Conservation (phyloP, 345 rosid genomes). For the Psidium friedrichsthalianum region DNA sequence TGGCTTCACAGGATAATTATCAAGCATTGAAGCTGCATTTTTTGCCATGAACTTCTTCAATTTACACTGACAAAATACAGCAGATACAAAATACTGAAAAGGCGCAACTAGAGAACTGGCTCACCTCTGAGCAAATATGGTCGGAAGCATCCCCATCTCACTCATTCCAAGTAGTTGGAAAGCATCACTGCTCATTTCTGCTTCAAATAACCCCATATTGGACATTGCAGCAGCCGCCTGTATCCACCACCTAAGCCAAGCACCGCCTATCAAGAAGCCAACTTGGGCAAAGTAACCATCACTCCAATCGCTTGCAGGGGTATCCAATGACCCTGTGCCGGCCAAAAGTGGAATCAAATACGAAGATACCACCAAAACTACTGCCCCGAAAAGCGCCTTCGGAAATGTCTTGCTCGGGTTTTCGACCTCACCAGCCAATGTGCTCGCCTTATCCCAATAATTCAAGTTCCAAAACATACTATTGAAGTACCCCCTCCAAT, state of each 20-base stretch:
- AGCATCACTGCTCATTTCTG: constrained; percentile 93
- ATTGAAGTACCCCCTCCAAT: constrained; percentile 90
- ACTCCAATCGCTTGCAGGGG: constrained; percentile 57
- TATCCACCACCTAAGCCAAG: constrained; percentile 86
- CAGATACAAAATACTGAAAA: not conserved
- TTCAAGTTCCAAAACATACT: constrained; percentile 95
- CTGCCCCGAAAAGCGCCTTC: constrained; percentile 70
- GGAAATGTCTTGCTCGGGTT: constrained; percentile 80
- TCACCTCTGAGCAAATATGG: constrained; percentile 61
- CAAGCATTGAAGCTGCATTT: not conserved
- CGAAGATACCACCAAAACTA: constrained; percentile 61
- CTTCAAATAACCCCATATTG: constrained; percentile 88
- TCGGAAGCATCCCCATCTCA: constrained; percentile 86
- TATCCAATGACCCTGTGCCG: constrained; percentile 56
- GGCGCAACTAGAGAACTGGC: not conserved
- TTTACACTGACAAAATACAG: not conserved
- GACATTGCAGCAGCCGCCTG: constrained; percentile 96
- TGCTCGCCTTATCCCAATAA: constrained; percentile 96
- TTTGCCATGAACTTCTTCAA: not conserved
- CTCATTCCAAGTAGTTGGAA: constrained; percentile 95
- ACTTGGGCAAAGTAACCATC: constrained; percentile 95
- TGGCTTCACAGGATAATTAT: not conserved
- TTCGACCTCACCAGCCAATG: constrained; percentile 87
- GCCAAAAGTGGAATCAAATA: constrained; percentile 80
- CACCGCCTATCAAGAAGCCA: constrained; percentile 81